A percentile compares a stretch with the other conserved stretches of the same genome.
Evolutionary conservation across 1,139 yeast species (phyloP).

Genomic region (Debaryomyces udenii): DNA sequence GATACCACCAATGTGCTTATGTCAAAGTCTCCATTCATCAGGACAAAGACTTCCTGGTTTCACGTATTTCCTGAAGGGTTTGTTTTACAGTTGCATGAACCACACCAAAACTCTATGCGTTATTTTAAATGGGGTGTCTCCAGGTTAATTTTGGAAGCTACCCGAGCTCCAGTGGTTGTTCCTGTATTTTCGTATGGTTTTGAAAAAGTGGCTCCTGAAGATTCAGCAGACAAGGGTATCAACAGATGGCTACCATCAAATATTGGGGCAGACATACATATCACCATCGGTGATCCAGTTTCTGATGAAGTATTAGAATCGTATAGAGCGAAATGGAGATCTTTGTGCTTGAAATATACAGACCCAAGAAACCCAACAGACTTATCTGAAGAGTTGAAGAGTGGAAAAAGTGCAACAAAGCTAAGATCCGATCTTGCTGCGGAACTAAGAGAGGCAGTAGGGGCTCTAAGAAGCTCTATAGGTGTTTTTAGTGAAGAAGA

Average conservation of each 20-base stretch:
- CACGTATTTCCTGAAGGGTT: constrained; percentile 96
- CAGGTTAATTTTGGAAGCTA: constrained; percentile 77
- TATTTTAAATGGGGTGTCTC: constrained; percentile 97
- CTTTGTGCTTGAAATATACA: constrained; percentile 55
- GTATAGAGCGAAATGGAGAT: constrained; percentile 71
- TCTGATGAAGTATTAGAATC: constrained; percentile 60
- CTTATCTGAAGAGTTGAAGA: constrained; percentile 60
- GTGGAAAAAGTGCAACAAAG: constrained; percentile 62
- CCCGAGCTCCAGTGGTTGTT: constrained; percentile 82
- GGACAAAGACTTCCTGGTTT: constrained; percentile 80
- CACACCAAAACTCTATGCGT: constrained; percentile 82
- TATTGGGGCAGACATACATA: constrained; percentile 66
- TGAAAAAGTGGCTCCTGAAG: constrained; percentile 86
- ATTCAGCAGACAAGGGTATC: constrained; percentile 54
- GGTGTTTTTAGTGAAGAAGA: constrained; percentile 59
- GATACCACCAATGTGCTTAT: constrained; percentile 37
- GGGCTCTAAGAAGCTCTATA: constrained; percentile 53
- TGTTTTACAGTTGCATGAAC: constrained; percentile 82
- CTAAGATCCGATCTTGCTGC: constrained; percentile 74
- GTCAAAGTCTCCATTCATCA: constrained; percentile 50
- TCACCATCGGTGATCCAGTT: constrained; percentile 73
- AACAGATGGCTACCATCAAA: constrained; percentile 66
- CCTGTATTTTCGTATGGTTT: constrained; percentile 89
- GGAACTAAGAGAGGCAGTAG: constrained; percentile 65
- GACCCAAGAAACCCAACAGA: constrained; percentile 57